Conservation (phyloP, 768 basidiomycete species). For the Calocybe gangraenosa region DNA sequence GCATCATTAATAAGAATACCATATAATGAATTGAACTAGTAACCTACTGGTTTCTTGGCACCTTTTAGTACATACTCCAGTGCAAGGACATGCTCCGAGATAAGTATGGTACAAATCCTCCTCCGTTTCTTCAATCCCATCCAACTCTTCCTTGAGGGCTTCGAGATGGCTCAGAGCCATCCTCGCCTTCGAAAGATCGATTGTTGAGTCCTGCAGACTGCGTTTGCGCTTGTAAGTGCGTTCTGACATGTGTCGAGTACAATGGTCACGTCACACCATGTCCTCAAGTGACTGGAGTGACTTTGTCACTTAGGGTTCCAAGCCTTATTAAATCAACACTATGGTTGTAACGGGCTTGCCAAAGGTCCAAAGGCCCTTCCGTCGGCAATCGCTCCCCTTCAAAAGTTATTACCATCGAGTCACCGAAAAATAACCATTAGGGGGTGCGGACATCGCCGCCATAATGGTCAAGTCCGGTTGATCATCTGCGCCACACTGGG, state of each 20-base stretch:
- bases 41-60: conserved; percentile 25
- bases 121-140: conserved; percentile 25
- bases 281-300: too few species aligned
- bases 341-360: too few species aligned
- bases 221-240: conserved; percentile 24
- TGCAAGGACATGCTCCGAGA: conserved; percentile 20
- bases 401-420: too few species aligned
- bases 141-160: conserved; percentile 23
- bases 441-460: too few species aligned
- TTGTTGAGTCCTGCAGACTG: conserved; percentile 24
- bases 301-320: too few species aligned
- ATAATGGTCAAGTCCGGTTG: too few species aligned
- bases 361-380: too few species aligned
- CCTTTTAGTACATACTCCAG: conserved; percentile 22
- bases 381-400: too few species aligned
- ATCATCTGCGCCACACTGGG: too few species aligned
- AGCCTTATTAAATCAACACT: too few species aligned
- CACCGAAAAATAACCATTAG: too few species aligned
- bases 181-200: conserved; percentile 23
- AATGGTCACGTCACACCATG: too few species aligned
- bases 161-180: conserved; percentile 20
- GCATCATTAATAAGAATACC: conserved; percentile 15
- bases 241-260: conserved; percentile 15
- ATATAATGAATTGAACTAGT: conserved; percentile 10
- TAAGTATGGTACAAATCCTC: conserved; percentile 17